phyloP scores from a whole-genome alignment of 345 rosid genomes.

The Noccaea caerulescens region DNA sequence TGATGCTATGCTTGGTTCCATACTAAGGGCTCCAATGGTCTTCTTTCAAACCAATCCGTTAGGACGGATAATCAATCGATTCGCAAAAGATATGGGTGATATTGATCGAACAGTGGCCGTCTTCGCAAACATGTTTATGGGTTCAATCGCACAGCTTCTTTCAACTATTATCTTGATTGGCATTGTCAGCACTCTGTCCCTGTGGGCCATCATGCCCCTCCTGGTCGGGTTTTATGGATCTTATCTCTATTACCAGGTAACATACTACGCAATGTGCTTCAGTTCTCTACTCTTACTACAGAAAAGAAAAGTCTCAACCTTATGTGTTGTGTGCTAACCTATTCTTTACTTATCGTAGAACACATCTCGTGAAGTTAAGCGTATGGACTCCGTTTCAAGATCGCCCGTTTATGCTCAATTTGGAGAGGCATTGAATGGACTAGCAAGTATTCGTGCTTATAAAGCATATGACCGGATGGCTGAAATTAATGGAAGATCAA shows the following conservation, averaged over 20 bases:
- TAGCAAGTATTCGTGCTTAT: conserved; percentile 91
- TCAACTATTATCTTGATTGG: conserved; percentile 94
- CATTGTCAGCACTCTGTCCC: conserved; percentile 93
- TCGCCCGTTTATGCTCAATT: conserved; percentile 99
- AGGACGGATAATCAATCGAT: conserved; percentile 92
- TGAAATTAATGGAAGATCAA: conserved; percentile 81
- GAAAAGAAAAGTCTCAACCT: not conserved
- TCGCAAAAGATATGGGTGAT: conserved; percentile 96
- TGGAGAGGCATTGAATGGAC: conserved; percentile 96
- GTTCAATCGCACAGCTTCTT: conserved; percentile 85
- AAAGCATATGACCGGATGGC: conserved; percentile 98
- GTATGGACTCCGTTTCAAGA: conserved; percentile 87
- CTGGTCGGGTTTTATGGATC: conserved; percentile 88
- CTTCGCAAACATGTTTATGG: conserved; percentile 77
- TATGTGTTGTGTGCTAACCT: conserved; percentile 16
- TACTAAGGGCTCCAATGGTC: conserved; percentile 95
- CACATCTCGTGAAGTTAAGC: conserved; percentile 97
- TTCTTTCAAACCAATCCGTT: conserved; percentile 97
- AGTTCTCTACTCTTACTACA: not conserved
- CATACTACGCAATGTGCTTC: conserved; percentile 10
- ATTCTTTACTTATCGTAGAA: conserved; percentile 54
- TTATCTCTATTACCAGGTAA: conserved; percentile 94
- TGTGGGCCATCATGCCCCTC: conserved; percentile 98
- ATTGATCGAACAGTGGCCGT: conserved; percentile 83
- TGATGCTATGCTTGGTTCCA: conserved; percentile 88